Evolutionary conservation across 805 yeast genomes (phyloP).

Genomic region (Candida argentea): DNA sequence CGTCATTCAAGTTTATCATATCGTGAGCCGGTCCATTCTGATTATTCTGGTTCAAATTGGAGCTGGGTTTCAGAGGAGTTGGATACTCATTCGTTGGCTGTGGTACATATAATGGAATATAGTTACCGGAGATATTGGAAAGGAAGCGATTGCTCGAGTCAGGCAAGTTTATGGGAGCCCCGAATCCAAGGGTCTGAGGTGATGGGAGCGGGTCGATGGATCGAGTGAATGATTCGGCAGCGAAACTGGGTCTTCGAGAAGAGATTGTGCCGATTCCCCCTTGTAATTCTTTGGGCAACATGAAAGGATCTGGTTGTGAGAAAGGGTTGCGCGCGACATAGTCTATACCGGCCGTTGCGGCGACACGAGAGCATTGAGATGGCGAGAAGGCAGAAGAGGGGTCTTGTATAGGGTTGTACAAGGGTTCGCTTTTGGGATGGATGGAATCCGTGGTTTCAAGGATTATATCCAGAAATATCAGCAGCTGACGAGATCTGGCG

Average conservation of each 20-base stretch:
- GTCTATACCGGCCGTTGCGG: no score
- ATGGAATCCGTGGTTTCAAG: no score
- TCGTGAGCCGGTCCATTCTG: conserved; percentile 9
- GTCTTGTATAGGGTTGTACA: conserved; percentile 8
- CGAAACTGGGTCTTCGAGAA: conserved; percentile 65
- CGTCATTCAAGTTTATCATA: conserved; percentile 19
- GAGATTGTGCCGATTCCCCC: conserved; percentile 55
- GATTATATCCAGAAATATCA: no score
- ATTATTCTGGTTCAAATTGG: conserved; percentile 20
- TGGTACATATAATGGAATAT: conserved; percentile 2
- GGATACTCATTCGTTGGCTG: conserved; percentile 1
- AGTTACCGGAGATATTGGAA: not conserved
- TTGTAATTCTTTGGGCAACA: conserved; percentile 48
- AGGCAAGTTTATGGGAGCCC: not conserved
- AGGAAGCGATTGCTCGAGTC: conserved; percentile 1
- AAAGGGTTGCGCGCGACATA: no score
- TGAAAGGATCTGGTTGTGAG: conserved; percentile 24
- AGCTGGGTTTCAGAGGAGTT: conserved; percentile 15
- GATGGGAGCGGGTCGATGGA: conserved; percentile 7
- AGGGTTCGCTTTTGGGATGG: conserved; percentile 14
- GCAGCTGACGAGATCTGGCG: no score
- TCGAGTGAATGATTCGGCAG: conserved; percentile 53
- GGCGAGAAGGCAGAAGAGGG: conserved; percentile 1
- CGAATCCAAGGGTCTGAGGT: conserved; percentile 1
- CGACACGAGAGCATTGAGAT: no score